Percentiles rank a stretch among this genome's conserved stretches.
Conservation (phyloP, 2,329 filamentous ascomycete species). For the Diaporthe sp. region DNA sequence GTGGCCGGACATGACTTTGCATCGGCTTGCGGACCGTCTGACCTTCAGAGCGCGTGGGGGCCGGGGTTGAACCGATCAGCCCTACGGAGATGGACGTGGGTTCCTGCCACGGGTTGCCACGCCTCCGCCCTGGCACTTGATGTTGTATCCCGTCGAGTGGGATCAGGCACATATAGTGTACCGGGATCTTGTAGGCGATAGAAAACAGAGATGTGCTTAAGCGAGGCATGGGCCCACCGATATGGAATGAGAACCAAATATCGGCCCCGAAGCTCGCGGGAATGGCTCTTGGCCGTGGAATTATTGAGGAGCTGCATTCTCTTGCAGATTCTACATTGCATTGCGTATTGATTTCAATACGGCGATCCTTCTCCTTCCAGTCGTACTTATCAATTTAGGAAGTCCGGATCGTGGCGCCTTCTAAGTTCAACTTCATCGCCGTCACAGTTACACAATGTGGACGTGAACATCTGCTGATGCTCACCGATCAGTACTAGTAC, state of each 20-base stretch:
- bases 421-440: neutral
- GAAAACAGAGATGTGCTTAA: neutral
- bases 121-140: neutral
- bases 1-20: conserved; percentile 13
- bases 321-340: neutral
- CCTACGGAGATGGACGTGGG: conserved; percentile 8
- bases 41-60: neutral
- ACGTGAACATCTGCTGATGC: neutral
- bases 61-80: conserved; percentile 22
- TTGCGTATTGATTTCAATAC: neutral
- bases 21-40: conserved; percentile 25
- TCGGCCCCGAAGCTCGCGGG: neutral
- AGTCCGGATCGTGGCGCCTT: neutral
- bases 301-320: conserved; percentile 9
- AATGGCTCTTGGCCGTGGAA: neutral
- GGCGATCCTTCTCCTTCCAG: neutral
- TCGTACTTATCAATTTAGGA: neutral
- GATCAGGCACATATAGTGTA: conserved; percentile 6
- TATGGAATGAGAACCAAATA: neutral
- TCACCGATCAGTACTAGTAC: conserved; percentile 12
- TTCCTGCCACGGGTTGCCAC: neutral
- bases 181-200: neutral
- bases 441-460: neutral
- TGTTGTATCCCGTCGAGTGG: neutral
- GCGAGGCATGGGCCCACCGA: neutral